phyloP scores from a whole-genome alignment of 164 flowering plant genomes.

The Magnolia changhungtana region DNA sequence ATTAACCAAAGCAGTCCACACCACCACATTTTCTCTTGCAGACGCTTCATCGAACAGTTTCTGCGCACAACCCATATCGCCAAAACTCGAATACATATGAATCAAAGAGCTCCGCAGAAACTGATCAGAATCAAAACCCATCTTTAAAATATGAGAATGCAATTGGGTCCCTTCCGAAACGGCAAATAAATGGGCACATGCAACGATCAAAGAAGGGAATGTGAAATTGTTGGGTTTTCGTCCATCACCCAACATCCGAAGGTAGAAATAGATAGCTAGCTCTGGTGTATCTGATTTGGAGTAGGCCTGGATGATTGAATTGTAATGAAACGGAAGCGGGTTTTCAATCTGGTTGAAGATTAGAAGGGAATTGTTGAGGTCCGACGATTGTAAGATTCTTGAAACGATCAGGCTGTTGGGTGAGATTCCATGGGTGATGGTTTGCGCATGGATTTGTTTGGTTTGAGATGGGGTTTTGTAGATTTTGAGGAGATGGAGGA shows the following conservation, averaged over 20 bases:
- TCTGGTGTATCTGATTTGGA: not conserved
- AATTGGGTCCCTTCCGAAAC: constrained; percentile 6
- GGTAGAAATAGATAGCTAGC: constrained; percentile 2
- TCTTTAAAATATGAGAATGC: constrained; percentile 7
- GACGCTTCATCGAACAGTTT: not conserved
- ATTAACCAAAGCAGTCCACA: constrained; percentile 9
- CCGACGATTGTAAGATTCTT: not conserved
- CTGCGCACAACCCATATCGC: not conserved
- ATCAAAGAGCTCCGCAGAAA: constrained; percentile 8
- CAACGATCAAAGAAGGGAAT: constrained; percentile 6
- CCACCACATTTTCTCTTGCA: not conserved
- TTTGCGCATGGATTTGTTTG: constrained; percentile 1
- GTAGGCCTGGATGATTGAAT: constrained; percentile 2
- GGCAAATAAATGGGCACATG: not conserved
- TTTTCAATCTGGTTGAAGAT: constrained; percentile 23
- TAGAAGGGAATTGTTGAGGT: constrained; percentile 26
- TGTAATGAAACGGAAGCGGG: constrained; percentile 6
- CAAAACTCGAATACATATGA: constrained; percentile 5
- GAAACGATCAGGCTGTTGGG: not conserved
- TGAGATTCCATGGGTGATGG: not conserved
- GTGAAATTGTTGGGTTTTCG: constrained; percentile 7
- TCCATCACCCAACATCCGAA: constrained; percentile 6
- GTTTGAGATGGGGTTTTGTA: not conserved
- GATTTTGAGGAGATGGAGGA: not conserved
- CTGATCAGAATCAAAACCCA: constrained; percentile 4